A percentile compares a stretch with the other conserved stretches of the same genome.
Conservation (phyloP, 2,329 filamentous ascomycete genomes). For the Fusarium nematophilum region DNA sequence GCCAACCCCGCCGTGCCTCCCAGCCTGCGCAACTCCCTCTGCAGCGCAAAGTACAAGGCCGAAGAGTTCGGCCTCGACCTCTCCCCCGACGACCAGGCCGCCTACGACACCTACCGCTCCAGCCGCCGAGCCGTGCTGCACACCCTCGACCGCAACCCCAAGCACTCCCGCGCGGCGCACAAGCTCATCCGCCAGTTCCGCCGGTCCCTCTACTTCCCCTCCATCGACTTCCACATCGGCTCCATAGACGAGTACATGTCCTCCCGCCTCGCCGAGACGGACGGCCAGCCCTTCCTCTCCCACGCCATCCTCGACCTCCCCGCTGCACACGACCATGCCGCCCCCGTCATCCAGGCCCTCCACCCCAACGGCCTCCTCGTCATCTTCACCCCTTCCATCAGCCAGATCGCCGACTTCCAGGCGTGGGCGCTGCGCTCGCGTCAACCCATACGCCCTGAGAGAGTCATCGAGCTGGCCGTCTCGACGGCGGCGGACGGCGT, state of each 20-base stretch:
- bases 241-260: conserved; percentile 73
- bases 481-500: conserved; percentile 54
- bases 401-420: conserved; percentile 75
- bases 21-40: conserved; percentile 50
- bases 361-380: conserved; percentile 73
- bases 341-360: conserved; percentile 66
- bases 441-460: conserved; percentile 67
- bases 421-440: conserved; percentile 59
- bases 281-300: conserved; percentile 70
- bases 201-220: conserved; percentile 74
- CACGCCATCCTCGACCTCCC: conserved; percentile 82
- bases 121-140: conserved; percentile 77
- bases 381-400: conserved; percentile 81
- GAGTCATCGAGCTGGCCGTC: conserved; percentile 67
- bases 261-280: conserved; percentile 57
- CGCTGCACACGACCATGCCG: conserved; percentile 61
- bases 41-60: conserved; percentile 38
- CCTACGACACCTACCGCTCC: conserved; percentile 58
- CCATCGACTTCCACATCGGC: conserved; percentile 80
- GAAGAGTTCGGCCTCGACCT: conserved; percentile 42
- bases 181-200: conserved; percentile 75
- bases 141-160: conserved; percentile 73
- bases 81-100: conserved; percentile 42
- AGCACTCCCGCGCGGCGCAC: conserved; percentile 73
- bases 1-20: conserved; percentile 69